Percentiles rank a stretch among this genome's conserved stretches.
Evolutionary conservation across 2,329 filamentous ascomycete genomes (phyloP).

Genomic region (Periconia sp.): DNA sequence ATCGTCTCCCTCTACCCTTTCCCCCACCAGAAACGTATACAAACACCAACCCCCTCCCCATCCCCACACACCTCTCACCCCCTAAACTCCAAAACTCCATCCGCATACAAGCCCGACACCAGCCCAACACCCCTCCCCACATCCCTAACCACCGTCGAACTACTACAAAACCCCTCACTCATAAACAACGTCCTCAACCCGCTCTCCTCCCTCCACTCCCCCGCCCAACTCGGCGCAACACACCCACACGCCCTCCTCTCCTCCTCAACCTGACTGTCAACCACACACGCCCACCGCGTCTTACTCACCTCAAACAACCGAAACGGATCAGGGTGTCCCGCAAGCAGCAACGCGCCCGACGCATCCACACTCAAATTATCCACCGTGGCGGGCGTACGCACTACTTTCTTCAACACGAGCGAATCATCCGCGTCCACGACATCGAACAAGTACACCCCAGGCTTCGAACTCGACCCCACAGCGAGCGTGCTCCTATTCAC

Average conservation of each 20-base stretch:
- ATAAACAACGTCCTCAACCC: conserved; percentile 42
- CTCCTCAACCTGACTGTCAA: conserved; percentile 14
- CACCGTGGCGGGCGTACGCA: conserved; percentile 35
- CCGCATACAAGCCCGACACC: conserved; percentile 45
- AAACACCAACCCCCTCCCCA: too few relatives aligned
- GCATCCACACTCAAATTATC: conserved; percentile 47
- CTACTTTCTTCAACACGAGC: conserved; percentile 11
- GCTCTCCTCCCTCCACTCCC: conserved; percentile 41
- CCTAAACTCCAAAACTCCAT: conserved; percentile 42
- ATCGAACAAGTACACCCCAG: conserved; percentile 41
- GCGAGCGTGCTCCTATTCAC: conserved; percentile 42
- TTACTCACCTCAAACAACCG: conserved; percentile 26
- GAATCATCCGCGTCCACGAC: conserved; percentile 5
- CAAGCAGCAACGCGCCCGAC: conserved; percentile 42
- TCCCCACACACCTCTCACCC: conserved; percentile 3
- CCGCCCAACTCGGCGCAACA: conserved; percentile 39
- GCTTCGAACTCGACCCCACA: conserved; percentile 40
- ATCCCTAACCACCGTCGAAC: conserved; percentile 44
- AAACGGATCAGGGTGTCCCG: conserved; percentile 45
- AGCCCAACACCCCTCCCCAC: conserved; percentile 36
- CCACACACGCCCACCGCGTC: conserved; percentile 16
- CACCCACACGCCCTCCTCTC: conserved; percentile 27
- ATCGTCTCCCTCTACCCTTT: too few relatives aligned
- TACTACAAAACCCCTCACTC: conserved; percentile 40
- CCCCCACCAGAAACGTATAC: too few relatives aligned